phyloP scores from a whole-genome alignment of 148 eudicot genomes.

The Rhododendron henanense region DNA sequence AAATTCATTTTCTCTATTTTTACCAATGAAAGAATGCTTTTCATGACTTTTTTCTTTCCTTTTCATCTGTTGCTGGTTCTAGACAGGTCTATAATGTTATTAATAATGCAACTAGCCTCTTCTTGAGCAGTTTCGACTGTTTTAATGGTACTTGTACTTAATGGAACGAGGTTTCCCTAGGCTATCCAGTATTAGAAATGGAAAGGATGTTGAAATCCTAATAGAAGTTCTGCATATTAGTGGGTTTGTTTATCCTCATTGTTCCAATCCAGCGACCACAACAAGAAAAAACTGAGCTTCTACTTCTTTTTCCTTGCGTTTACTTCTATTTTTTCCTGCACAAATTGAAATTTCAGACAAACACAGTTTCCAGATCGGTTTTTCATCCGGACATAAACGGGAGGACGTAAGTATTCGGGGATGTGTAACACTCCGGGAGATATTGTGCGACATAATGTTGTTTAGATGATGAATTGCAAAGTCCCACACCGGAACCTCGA shows the following conservation, averaged over 20 bases:
- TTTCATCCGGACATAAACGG: neutral
- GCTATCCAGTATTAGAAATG: no score
- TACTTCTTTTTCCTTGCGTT: neutral
- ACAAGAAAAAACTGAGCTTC: neutral
- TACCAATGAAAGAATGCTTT: neutral
- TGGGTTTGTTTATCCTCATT: neutral
- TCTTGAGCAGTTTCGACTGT: neutral
- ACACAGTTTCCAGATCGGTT: neutral
- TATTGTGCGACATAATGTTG: no score
- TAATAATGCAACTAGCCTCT: conserved; percentile 7
- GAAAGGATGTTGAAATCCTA: neutral
- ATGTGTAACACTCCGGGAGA: no score
- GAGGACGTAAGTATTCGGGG: no score
- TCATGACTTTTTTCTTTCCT: neutral
- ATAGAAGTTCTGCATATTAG: neutral
- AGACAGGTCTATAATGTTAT: neutral
- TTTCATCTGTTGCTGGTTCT: neutral
- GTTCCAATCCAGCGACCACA: neutral
- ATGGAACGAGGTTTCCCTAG: neutral
- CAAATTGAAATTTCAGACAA: neutral
- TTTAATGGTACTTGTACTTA: neutral
- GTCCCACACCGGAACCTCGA: no score
- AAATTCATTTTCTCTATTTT: neutral
- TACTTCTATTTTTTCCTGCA: neutral
- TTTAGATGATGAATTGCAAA: no score